Conservation (phyloP, 176 grass and related monocot species). For the Raddia distichophylla region DNA sequence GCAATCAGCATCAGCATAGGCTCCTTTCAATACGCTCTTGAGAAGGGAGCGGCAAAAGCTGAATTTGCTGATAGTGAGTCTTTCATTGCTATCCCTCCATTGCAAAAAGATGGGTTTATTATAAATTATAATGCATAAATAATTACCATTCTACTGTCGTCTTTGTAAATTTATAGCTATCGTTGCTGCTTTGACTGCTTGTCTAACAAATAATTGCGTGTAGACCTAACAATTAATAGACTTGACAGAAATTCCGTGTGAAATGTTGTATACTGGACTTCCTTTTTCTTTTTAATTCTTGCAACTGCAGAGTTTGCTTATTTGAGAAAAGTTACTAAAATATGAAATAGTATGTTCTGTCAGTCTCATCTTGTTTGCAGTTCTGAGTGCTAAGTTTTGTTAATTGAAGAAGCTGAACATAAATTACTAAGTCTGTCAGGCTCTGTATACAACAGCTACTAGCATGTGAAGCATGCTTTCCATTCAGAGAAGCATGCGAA, state of each 20-base stretch:
- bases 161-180: neutral
- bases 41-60: slow-evolving; percentile 55
- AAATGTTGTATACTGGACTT: neutral
- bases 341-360: neutral
- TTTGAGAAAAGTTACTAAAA: neutral
- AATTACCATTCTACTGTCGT: neutral
- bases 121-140: neutral
- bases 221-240: neutral
- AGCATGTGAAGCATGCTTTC: neutral
- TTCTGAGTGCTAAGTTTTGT: neutral
- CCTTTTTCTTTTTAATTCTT: neutral
- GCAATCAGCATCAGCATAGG: slow-evolving; percentile 51
- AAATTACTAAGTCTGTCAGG: neutral
- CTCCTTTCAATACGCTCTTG: slow-evolving; percentile 49
- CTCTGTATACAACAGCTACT: neutral
- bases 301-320: neutral
- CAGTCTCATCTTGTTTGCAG: neutral
- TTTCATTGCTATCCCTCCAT: neutral
- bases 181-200: neutral
- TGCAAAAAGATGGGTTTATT: neutral
- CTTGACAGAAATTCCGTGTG: neutral
- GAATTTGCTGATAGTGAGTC: slow-evolving; percentile 88
- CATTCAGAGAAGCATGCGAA: neutral
- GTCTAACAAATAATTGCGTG: neutral
- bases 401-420: neutral